Base-by-base conservation (phyloP, 768 basidiomycete genomes). In the Xerocomellus dryophilus region DNA sequence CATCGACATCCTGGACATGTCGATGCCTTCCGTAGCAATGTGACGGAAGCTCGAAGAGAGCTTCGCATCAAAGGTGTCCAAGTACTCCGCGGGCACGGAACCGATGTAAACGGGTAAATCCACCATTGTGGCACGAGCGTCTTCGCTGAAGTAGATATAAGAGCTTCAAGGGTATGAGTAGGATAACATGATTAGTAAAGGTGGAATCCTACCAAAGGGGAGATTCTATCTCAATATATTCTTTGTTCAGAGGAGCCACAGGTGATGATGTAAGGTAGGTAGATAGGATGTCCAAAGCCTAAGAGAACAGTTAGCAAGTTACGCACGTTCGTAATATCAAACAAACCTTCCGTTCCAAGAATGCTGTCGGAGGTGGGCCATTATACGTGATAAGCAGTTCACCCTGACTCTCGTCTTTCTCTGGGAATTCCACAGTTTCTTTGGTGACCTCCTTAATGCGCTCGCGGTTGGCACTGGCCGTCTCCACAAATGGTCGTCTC, bases 401-500 rank as follows among this genome's bases (percentile, higher is more conserved):
- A 34, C 97, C 96, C 63, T 93, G 82, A 76, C 88, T 90, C 75
- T 98, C 96, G 63, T 98, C 95, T 69, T 92, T 85, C 73, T 98
- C 97, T 11, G 97, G 96, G 65, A 99, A 99, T 64, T 95, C 91
- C 17, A 98, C 84, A 0, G 78, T 74, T 56, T 88, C 81, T 55
- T 78, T 83, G 40, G 76, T 68, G 4, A 84, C 81, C 42, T 75
- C 61, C 34, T 76, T 65, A 18, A 90, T 80, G 7, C 78, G 77
- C 35, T 73, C 74, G 21, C 84, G 75, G n/a, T 71, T 69, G 7
- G 87, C 84, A 58, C 89, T 94, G 10, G 82, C 60, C 0, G 94
- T 94, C 74, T 98, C 94, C 32, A 98, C 62, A 66, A 98, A 98
- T 6, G 97, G 97, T 18, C 96, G 84, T 59, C 90, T 92, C 95